Percentiles rank a stretch among this genome's conserved stretches.
Conservation (phyloP, 345 rosid genomes). For the Gossypium anomalum region DNA sequence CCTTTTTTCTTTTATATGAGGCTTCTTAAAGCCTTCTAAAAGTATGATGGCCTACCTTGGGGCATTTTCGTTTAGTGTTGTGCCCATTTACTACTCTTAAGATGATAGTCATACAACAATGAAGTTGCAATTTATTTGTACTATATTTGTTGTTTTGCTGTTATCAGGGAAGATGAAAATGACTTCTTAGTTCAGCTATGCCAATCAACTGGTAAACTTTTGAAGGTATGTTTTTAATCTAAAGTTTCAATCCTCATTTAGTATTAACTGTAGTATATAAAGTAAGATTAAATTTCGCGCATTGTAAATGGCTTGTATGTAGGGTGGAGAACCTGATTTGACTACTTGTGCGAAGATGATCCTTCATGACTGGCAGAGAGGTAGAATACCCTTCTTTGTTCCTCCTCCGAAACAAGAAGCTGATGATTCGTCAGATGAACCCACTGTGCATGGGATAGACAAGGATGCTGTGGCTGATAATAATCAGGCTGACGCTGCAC, state of each 20-base stretch:
- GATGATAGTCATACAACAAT: background rate
- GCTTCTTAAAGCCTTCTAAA: background rate
- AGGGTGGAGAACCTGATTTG: constrained; percentile 94
- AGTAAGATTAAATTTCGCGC: background rate
- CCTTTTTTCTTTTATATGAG: background rate
- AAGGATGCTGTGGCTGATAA: constrained; percentile 44
- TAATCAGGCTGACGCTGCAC: constrained; percentile 56
- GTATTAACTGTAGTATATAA: background rate
- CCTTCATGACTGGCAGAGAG: constrained; percentile 98
- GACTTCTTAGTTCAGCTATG: constrained; percentile 85
- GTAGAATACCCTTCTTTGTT: constrained; percentile 82
- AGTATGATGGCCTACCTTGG: background rate
- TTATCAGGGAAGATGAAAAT: constrained; percentile 72
- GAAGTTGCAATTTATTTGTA: background rate
- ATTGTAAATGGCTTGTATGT: constrained; percentile 4
- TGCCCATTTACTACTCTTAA: background rate
- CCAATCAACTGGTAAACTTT: constrained; percentile 69
- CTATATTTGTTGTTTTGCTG: constrained; percentile 4
- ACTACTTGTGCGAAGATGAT: constrained; percentile 88
- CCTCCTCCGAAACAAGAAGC: constrained; percentile 59
- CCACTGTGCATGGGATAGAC: constrained; percentile 34
- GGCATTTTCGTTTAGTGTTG: background rate
- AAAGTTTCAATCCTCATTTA: background rate
- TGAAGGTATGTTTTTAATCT: constrained; percentile 49
- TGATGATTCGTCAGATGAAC: constrained; percentile 27